Evolutionary conservation across 1,284 basidiomycete species (phyloP), one percentile per base, ranked within the genome.

Genomic region (Cystobasidium pallidum): DNA sequence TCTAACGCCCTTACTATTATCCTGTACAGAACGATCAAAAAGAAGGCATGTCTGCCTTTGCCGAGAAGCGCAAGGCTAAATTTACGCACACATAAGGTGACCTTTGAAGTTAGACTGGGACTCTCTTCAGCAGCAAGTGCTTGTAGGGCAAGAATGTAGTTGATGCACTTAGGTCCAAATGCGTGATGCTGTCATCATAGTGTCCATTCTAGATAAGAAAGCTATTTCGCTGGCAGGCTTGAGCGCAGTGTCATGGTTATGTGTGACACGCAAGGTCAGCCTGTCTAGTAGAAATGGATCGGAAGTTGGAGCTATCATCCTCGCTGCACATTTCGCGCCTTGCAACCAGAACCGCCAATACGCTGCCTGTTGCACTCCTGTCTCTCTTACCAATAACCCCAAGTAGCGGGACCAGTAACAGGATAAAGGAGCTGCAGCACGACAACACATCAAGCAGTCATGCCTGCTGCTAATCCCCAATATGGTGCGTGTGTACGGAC

Each of bases 31-130:
- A 90, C 74, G 95, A 99, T 81, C 95, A 98, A 84, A 98, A 98
- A 85, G 94, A 98, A 83, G 92, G 94, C 30, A 98, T 97, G 95
- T 81, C 85, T 45, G 95, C 94, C n/a, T 98, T 99, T 80, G 88
- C 89, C n/a, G 92, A 97, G 82, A 99, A 98, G 86, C 87, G 95
- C 80, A 91, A 91, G 83, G 83, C 93, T n/a, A 86, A 86, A 55
- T 97, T 91, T 82, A 87, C 86, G 66, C 84, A 91, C 57, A 59
- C 57, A 13, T 70, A 32, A 47, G 26, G 36, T 39, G 54, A 21
- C 21, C 4, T 59, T n/a, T n/a, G n/a, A n/a, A n/a, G n/a, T n/a
- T n/a, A n/a, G n/a, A n/a, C n/a, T n/a, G n/a, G n/a, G n/a, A n/a
- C n/a, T n/a, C n/a, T n/a, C n/a, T n/a, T n/a, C n/a, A n/a, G n/a